phyloP scores from a whole-genome alignment of 805 yeast genomes.

The Suhomyces sp. region DNA sequence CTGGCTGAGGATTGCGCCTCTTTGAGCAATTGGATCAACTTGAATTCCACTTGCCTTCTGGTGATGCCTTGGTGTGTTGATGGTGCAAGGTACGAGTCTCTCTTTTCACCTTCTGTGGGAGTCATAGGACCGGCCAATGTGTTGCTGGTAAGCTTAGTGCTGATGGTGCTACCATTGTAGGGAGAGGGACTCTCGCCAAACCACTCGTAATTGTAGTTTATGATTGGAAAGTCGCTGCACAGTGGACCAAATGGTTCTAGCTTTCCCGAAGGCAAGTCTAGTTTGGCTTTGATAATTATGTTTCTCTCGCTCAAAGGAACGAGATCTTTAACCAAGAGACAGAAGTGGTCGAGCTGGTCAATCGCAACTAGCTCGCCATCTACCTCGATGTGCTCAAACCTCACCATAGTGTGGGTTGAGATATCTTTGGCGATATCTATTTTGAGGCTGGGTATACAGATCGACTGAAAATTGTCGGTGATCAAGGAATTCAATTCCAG shows the following conservation, averaged over 20 bases:
- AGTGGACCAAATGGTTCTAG: not conserved
- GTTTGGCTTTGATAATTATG: slow-evolving; percentile 12
- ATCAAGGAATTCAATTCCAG: slow-evolving; percentile 12
- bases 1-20: not conserved
- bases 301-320: slow-evolving; percentile 13
- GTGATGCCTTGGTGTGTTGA: not conserved
- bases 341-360: slow-evolving; percentile 5
- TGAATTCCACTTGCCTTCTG: slow-evolving; percentile 13
- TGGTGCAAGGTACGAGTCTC: not conserved
- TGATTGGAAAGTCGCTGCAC: slow-evolving; percentile 6
- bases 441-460: slow-evolving; percentile 21
- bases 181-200: slow-evolving; percentile 3
- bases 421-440: slow-evolving; percentile 14
- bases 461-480: slow-evolving; percentile 12
- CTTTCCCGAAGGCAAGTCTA: slow-evolving; percentile 2
- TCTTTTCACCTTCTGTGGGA: slow-evolving; percentile 1
- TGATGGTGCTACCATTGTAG: not conserved
- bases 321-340: slow-evolving; percentile 13
- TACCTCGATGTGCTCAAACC: slow-evolving; percentile 19
- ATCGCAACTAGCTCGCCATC: slow-evolving; percentile 20
- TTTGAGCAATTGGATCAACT: not conserved
- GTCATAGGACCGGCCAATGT: slow-evolving; percentile 1
- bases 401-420: slow-evolving; percentile 13
- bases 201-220: slow-evolving; percentile 10
- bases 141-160: not conserved